Evolutionary conservation across 768 basidiomycete genomes (phyloP).

Genomic region (Artomyces pyxidatus): DNA sequence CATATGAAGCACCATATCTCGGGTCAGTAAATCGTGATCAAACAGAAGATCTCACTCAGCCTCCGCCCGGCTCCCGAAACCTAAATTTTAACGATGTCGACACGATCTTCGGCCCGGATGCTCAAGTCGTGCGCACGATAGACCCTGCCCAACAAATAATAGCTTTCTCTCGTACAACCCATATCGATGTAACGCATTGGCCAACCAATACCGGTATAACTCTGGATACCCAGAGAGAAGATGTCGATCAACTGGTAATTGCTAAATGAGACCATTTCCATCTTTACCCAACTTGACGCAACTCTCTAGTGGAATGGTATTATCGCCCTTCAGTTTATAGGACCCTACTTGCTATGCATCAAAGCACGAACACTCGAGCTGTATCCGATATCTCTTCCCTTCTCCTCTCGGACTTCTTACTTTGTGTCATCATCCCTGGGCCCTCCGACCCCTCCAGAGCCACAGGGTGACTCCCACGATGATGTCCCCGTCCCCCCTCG

Average conservation of each 20-base stretch:
- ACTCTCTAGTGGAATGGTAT: slow-evolving; percentile 39
- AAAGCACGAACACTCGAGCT: slow-evolving; percentile 45
- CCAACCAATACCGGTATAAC: slow-evolving; percentile 17
- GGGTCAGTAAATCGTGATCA: too few relatives aligned
- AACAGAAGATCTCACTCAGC: too few relatives aligned
- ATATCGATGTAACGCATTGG: slow-evolving; percentile 35
- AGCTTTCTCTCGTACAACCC: slow-evolving; percentile 23
- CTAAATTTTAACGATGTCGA: slow-evolving; percentile 1
- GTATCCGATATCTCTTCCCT: slow-evolving; percentile 21
- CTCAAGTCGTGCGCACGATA: slow-evolving; percentile 29
- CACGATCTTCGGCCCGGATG: slow-evolving; percentile 2
- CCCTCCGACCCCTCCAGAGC: not conserved
- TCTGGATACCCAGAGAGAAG: slow-evolving; percentile 19
- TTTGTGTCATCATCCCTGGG: not conserved
- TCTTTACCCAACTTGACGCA: too few relatives aligned
- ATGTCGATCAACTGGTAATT: slow-evolving; percentile 28
- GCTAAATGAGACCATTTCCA: too few relatives aligned
- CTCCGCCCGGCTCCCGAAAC: not conserved
- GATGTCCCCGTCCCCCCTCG: slow-evolving; percentile 33
- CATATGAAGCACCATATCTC: too few relatives aligned
- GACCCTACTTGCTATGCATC: slow-evolving; percentile 43
- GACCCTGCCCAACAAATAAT: slow-evolving; percentile 25
- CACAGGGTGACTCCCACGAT: slow-evolving; percentile 1
- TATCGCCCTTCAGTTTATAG: slow-evolving; percentile 36
- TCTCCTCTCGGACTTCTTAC: not conserved